A percentile compares a stretch with the other conserved stretches of the same genome.
Evolutionary conservation across 2,329 filamentous ascomycete genomes (phyloP).

Genomic region (Neophaeococcomyces mojaviensis): DNA sequence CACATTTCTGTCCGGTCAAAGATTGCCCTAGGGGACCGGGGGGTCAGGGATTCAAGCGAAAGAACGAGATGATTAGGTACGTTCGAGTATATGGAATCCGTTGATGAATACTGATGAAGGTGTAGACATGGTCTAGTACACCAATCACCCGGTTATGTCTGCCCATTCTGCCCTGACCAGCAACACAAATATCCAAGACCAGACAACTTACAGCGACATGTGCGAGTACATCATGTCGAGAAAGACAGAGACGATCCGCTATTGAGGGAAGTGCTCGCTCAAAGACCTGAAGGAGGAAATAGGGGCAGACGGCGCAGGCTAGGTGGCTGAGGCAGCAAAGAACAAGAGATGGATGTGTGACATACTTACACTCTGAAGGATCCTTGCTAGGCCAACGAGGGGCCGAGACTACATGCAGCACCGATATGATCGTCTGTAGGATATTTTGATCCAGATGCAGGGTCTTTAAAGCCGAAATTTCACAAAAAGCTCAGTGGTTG

Average conservation of each 20-base stretch:
- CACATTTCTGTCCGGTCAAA: slow-evolving; percentile 55
- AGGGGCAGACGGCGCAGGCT: slow-evolving; percentile 66
- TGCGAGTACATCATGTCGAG: slow-evolving; percentile 83
- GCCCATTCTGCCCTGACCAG: slow-evolving; percentile 87
- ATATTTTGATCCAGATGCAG: too few species aligned
- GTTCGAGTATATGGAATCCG: neutral
- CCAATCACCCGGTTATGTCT: slow-evolving; percentile 88
- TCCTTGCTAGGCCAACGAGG: too few species aligned
- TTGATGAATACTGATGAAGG: neutral
- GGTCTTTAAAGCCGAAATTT: too few species aligned
- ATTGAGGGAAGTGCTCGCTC: slow-evolving; percentile 75
- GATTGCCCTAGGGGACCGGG: slow-evolving; percentile 52
- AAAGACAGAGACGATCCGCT: slow-evolving; percentile 79
- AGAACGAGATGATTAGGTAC: slow-evolving; percentile 57
- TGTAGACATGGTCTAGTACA: slow-evolving; percentile 74
- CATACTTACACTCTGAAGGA: too few species aligned
- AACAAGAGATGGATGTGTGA: too few species aligned
- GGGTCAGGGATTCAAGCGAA: slow-evolving; percentile 61
- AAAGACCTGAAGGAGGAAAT: slow-evolving; percentile 75
- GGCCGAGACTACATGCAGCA: too few species aligned
- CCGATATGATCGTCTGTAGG: too few species aligned
- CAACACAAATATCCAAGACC: slow-evolving; percentile 93
- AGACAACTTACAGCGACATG: slow-evolving; percentile 92
- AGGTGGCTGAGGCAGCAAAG: slow-evolving; percentile 8
- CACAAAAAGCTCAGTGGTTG: too few species aligned